Conservation (phyloP, 352 stramenopile genomes). For the Globisporangium lucens region DNA sequence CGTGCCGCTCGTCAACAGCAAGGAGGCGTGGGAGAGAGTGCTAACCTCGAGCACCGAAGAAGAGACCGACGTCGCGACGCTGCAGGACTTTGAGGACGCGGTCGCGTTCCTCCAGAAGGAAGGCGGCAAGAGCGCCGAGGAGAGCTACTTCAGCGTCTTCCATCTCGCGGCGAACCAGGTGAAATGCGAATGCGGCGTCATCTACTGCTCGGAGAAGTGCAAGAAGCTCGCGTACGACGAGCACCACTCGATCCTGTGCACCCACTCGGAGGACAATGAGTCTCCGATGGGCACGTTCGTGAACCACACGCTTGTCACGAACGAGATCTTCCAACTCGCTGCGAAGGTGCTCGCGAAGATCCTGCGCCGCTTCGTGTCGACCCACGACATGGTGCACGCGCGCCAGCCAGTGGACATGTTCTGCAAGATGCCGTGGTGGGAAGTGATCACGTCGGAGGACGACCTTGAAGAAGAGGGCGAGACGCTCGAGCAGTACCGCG, state of each 20-base stretch:
- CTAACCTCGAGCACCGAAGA: constrained; percentile 36
- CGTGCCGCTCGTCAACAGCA: constrained; percentile 65
- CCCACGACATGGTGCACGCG: constrained; percentile 49
- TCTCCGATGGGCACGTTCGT: constrained; percentile 80
- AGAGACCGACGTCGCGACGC: constrained; percentile 40
- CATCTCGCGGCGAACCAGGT: constrained; percentile 51
- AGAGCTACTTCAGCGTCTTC: constrained; percentile 76
- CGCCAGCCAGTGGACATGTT: constrained; percentile 81
- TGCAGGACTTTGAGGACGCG: constrained; percentile 51
- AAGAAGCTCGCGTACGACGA: constrained; percentile 56
- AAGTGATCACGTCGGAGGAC: constrained; percentile 72
- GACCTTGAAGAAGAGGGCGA: constrained; percentile 59
- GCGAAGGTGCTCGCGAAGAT: constrained; percentile 83
- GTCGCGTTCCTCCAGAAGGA: constrained; percentile 66
- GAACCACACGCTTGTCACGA: constrained; percentile 80
- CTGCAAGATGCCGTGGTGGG: constrained; percentile 90
- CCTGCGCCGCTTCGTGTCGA: constrained; percentile 54
- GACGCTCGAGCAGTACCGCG: constrained; percentile 65
- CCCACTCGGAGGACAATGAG: constrained; percentile 36
- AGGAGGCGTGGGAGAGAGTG: constrained; percentile 54
- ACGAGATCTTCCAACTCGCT: constrained; percentile 93
- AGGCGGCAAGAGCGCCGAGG: constrained; percentile 53
- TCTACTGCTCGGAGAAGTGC: constrained; percentile 88
- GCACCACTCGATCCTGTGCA: constrained; percentile 83
- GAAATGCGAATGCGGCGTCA: constrained; percentile 60